Evolutionary conservation across 805 yeast species (phyloP), one percentile per base, ranked within the genome.

Genomic region (Starmerella asiatica): DNA sequence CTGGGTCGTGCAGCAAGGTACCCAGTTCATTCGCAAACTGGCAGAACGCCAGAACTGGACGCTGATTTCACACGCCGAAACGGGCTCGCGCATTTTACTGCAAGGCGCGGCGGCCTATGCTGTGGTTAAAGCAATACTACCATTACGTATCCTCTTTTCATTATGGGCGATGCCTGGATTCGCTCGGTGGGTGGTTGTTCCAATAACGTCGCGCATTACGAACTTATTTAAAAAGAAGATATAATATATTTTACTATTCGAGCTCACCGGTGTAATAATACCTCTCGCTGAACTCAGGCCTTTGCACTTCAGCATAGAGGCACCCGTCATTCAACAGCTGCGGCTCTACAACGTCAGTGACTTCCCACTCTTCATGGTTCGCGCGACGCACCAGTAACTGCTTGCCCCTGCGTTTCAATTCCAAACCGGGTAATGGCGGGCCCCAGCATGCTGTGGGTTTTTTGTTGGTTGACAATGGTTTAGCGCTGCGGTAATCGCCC

Each of bases 91-190:
- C 36, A 54, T 77, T 21, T 60, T 81, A 5, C 55, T 75, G 48
- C 81, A 79, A 47, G 93, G 93, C 8, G 85, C 86, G 0, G 67
- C 79, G 20, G 75, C 93, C 0, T 82, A 75, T 50, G 78, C 76
- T 4, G 59, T 76, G 3, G 83, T 79, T 11, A 81, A 81, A 50
- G 51, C 65, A 9, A 40, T 62, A 9, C 56, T 75, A 44, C 82
- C 83, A 0, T 37, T 73, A 2, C 60, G 84, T 39, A 59, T 75
- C 1, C 55, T 67, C 8, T 42, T 71, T 17, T 71, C 77, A 30
- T 50, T 76, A 36, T 52, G 66, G 34, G 57, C 68, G 26, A 75
- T 75, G 58, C 82, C 82, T 3, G 62, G 67, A 62, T 70, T 74
- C 47, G 75, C 82, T 4, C 56, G 63, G 37, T 64, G 65, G 48